Evolutionary conservation across 805 yeast genomes (phyloP).

Genomic region (Candida verbasci): DNA sequence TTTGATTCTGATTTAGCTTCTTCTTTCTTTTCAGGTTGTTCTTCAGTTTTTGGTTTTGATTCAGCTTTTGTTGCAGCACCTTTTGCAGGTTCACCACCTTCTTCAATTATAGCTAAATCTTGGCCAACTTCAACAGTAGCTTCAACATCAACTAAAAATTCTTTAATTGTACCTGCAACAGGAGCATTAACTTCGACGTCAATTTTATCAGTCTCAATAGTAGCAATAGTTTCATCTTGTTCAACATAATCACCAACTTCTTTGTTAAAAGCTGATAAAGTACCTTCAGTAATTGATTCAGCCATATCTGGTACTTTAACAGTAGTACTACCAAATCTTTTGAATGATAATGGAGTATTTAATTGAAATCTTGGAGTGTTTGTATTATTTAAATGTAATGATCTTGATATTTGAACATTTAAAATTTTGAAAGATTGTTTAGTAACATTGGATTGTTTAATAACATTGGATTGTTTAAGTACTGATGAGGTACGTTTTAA

Average conservation of each 20-base stretch:
- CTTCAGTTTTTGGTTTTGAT: slow-evolving; percentile 21
- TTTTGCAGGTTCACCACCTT: slow-evolving; percentile 64
- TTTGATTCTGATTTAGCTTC: slow-evolving; percentile 13
- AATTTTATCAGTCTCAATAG: slow-evolving; percentile 97
- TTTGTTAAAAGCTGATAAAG: slow-evolving; percentile 63
- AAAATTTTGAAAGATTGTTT: slow-evolving; percentile 9
- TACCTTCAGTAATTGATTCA: slow-evolving; percentile 96
- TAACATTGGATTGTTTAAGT: slow-evolving; percentile 7
- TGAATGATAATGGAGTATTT: slow-evolving; percentile 17
- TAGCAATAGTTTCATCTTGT: slow-evolving; percentile 87
- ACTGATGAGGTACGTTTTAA: slow-evolving; percentile 19
- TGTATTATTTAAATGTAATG: slow-evolving; percentile 10
- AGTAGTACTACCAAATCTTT: slow-evolving; percentile 36
- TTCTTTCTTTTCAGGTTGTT: slow-evolving; percentile 17
- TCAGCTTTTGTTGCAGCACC: slow-evolving; percentile 19
- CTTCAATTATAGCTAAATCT: slow-evolving; percentile 81
- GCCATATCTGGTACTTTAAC: slow-evolving; percentile 99
- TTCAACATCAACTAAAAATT: slow-evolving; percentile 75
- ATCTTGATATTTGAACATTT: slow-evolving; percentile 16
- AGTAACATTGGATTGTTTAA: not conserved
- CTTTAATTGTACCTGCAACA: slow-evolving; percentile 81
- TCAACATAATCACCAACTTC: slow-evolving; percentile 84
- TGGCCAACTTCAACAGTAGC: slow-evolving; percentile 97
- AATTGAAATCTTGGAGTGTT: not conserved
- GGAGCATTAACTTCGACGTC: slow-evolving; percentile 98